These are phyloP conservation scores for Combretum micranthum DNA, from an alignment of 345 rosid genomes.

Conservation along the genomic window DNA sequence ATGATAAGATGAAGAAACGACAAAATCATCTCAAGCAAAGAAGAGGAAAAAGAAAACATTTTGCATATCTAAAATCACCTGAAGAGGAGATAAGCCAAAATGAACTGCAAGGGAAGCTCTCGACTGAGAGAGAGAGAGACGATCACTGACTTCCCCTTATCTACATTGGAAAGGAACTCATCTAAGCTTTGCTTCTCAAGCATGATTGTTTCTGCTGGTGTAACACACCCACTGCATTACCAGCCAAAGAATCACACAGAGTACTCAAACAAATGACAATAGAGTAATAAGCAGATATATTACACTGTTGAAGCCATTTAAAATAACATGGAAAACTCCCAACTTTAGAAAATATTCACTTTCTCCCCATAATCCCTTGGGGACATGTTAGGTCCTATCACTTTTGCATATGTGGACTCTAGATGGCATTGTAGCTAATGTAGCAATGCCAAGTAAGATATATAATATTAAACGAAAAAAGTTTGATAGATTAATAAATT, in stretches of 20 bases:
- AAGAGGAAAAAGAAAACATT: background rate
- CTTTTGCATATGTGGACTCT: too few relatives aligned
- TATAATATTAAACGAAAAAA: too few relatives aligned
- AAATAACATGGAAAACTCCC: too few relatives aligned
- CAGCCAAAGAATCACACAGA: background rate
- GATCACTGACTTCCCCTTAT: constrained; percentile 51
- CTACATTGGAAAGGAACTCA: constrained; percentile 66
- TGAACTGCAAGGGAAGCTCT: constrained; percentile 83
- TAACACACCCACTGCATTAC: constrained; percentile 78
- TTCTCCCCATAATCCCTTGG: too few relatives aligned
- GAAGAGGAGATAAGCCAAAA: constrained; percentile 59
- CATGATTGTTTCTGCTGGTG: constrained; percentile 92
- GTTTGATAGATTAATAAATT: too few relatives aligned
- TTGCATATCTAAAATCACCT: constrained; percentile 22
- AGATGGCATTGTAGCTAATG: too few relatives aligned
- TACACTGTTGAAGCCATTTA: too few relatives aligned
- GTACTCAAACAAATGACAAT: background rate
- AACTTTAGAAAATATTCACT: too few relatives aligned
- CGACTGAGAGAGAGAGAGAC: constrained; percentile 76
- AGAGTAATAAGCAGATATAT: background rate
- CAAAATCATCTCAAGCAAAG: too few relatives aligned
- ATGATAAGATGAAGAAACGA: too few relatives aligned
- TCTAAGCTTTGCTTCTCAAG: constrained; percentile 96
- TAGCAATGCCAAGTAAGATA: too few relatives aligned
- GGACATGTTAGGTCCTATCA: too few relatives aligned